Base-by-base conservation (phyloP, 257 asterid species). In the Eustoma russellianum region DNA sequence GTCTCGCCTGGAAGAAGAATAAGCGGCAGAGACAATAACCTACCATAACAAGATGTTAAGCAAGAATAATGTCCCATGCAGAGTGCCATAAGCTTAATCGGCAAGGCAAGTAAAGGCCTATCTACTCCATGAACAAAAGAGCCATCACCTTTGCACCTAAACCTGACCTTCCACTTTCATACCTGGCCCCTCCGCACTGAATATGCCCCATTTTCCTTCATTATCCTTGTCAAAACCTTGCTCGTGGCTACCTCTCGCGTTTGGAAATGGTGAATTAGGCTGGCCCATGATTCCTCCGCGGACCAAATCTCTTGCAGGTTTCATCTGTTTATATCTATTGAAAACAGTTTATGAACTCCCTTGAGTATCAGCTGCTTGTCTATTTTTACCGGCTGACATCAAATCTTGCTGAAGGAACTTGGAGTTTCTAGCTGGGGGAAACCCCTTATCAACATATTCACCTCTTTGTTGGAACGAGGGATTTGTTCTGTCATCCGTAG, bases 261-360 rank as follows among this genome's bases (percentile, higher is more conserved):
- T 69, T 33, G 73, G 58, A 46, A 50, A 30, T 5, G 56, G 57
- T 43, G 70, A 17, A 48, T 57, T 69, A 33, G 59, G 56, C n/a
- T 50, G 63, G 17, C 63, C 46, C 46, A 68, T 16, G 62, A 52
- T 13, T 45, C 30, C 30, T 24, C 30, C 28, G 3, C 28, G 28
- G 28, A n/a, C 48, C 12, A 16, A 1, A 33, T 13, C 48, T 18
- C 74, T 73, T 35, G 64, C 63, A 41, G 72, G 71, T 52, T 48
- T 60, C 24, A 57, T 76, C 74, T 55, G 74, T 74, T 62, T 75
- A 79, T 83, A 87, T 62, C 89, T 74, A 62, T 87, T 83, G 8
- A 14, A 48, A 58, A 56, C 72, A n/a, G 57, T 65, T 1, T 78
- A 63, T 40, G 34, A 33, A 57, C 52, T 66, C 59, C 66, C 55